Base-by-base conservation (phyloP, 164 flowering plant genomes). In the Kingdonia uniflora region DNA sequence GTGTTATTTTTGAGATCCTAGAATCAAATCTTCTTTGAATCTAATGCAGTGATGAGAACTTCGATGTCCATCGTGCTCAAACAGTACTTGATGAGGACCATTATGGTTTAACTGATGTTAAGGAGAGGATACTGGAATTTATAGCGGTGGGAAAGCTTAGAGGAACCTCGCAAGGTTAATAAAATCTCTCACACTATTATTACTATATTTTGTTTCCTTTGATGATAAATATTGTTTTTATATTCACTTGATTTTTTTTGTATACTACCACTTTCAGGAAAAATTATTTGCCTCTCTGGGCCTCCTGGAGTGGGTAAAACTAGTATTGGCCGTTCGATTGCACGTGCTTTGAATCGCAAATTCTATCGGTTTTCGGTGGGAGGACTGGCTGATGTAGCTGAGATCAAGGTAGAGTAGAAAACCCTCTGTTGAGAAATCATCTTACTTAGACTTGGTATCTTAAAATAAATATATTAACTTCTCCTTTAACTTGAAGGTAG, bases 231-330 rank as follows among this genome's bases (percentile, higher is more conserved):
- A 14, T 41, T 14, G 11, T 41, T 10, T 41, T 41, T 11, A 14
- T 11, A 29, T 19, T 39, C 14, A 8, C 33, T 42, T 25, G 15
- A 14, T 38, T 54, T 40, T 42, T 55, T 4, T 6, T 24, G 16
- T 25, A 16, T 16, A 17, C 15, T 40, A 14, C 22, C 43, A 17
- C 44, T 66, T 52, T 16, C 81, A 91, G 98, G 98, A 58, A 92
- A 91, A 77, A 92, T 92, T 35, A 75, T 92, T 23, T 92, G 99
- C 63, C 91, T 92, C 45, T 85, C 95, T 57, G 99, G 99, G 7
- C 99, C 99, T 43, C 99, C 99, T 59, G 99, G 99, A 67, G 99
- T 92, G 61, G 99, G 99, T 52, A 92, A 92, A 70, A 92, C 99
- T 22, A 88, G 96, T 73, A 86, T 92, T 69, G 99, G 96, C 39